Conservation (phyloP, 1,284 basidiomycete genomes). For the Trichosporon asahii region DNA sequence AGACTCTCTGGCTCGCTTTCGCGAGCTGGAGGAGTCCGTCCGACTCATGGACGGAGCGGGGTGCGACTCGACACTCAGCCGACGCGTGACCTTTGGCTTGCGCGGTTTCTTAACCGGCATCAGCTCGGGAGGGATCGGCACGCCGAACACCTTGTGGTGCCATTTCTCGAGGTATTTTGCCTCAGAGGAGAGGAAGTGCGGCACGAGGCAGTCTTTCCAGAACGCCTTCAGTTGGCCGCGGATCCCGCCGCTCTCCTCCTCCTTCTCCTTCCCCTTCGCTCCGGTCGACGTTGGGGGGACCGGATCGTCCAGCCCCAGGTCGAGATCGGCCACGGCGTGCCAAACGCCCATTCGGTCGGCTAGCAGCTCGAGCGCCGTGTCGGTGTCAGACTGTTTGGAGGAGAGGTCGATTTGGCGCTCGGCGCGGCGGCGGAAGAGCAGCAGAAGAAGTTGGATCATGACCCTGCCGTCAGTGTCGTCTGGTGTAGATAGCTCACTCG, state of each 20-base stretch:
- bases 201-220: conserved; percentile 27
- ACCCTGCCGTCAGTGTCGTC: too few species aligned
- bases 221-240: conserved; percentile 25
- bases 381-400: conserved; percentile 27
- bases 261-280: conserved; percentile 9
- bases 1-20: neutral
- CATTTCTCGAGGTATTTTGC: conserved; percentile 31
- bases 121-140: conserved; percentile 31
- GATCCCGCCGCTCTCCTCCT: conserved; percentile 17
- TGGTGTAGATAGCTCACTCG: too few species aligned
- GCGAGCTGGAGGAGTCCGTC: neutral
- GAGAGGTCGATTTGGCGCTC: conserved; percentile 14
- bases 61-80: conserved; percentile 13
- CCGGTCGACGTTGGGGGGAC: neutral
- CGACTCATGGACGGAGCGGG: neutral
- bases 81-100: conserved; percentile 38
- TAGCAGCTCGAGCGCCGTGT: conserved; percentile 33
- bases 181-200: conserved; percentile 31
- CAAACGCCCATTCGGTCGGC: conserved; percentile 45
- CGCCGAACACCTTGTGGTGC: conserved; percentile 44
- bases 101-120: conserved; percentile 37
- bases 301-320: conserved; percentile 22
- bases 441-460: conserved; percentile 36
- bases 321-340: conserved; percentile 44
- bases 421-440: conserved; percentile 31